Evolutionary conservation across 257 asterid genomes (phyloP).

Genomic region (Ligustrum vulgare): DNA sequence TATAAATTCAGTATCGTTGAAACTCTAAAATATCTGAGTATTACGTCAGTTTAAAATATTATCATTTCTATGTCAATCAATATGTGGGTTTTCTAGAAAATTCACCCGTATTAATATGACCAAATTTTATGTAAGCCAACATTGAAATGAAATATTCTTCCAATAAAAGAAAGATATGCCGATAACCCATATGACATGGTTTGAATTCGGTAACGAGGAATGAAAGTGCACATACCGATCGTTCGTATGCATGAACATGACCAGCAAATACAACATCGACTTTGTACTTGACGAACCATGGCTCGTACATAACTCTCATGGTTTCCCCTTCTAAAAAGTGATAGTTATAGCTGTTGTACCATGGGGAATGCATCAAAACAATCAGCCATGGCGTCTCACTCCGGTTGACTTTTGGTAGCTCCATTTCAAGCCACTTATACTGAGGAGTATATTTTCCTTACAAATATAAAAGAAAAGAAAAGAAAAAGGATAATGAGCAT

Average conservation of each 20-base stretch:
- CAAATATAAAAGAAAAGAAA: background rate
- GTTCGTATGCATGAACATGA: slow-evolving; percentile 93
- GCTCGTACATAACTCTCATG: slow-evolving; percentile 85
- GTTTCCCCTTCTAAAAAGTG: slow-evolving; percentile 95
- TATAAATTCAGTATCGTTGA: no score
- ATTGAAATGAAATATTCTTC: no score
- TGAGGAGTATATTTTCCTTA: slow-evolving; percentile 90
- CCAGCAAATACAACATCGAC: slow-evolving; percentile 92
- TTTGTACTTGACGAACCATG: slow-evolving; percentile 72
- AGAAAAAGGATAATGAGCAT: background rate
- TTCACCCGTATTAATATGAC: no score
- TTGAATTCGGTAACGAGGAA: background rate
- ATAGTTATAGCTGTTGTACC: slow-evolving; percentile 86
- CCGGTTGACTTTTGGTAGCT: slow-evolving; percentile 77
- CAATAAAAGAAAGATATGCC: background rate
- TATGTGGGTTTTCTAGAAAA: no score
- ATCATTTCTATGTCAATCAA: no score
- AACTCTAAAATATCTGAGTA: no score
- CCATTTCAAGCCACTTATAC: slow-evolving; percentile 60
- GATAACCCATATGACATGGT: background rate
- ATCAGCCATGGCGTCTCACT: slow-evolving; percentile 88
- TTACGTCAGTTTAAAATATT: no score
- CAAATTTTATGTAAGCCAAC: no score
- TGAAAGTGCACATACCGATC: slow-evolving; percentile 54
- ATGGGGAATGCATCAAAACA: slow-evolving; percentile 83